phyloP scores from a whole-genome alignment of 2,329 filamentous ascomycete species.

The Hirsutella minnesotensis region DNA sequence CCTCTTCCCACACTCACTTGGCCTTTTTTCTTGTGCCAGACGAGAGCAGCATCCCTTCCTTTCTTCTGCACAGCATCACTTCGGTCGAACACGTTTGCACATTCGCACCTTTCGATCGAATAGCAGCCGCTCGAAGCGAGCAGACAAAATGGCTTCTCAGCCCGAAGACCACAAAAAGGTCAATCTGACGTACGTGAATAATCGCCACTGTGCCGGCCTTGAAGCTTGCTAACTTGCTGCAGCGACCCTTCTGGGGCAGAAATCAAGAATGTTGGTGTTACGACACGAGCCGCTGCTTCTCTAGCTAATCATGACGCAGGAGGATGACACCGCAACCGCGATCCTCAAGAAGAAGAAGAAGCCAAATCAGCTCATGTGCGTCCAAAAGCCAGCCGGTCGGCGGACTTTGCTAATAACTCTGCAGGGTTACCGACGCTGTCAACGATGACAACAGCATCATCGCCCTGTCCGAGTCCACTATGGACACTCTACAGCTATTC shows the following conservation, averaged over 20 bases:
- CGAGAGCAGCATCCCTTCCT: not conserved
- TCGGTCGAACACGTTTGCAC: constrained; percentile 11
- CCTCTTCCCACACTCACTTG: constrained; percentile 1
- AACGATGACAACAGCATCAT: constrained; percentile 99
- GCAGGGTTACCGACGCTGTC: constrained; percentile 89
- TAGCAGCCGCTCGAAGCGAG: constrained; percentile 16
- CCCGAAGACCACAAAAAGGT: constrained; percentile 66
- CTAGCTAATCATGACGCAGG: constrained; percentile 35
- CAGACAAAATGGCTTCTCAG: constrained; percentile 57
- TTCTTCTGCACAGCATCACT: not conserved
- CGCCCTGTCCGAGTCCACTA: constrained; percentile 93
- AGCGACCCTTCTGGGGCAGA: constrained; percentile 87
- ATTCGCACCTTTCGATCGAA: constrained; percentile 8
- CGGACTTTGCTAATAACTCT: constrained; percentile 10
- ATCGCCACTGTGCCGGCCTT: not conserved
- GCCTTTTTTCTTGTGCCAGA: not conserved
- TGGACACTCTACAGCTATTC: constrained; percentile 97
- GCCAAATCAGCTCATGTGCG: constrained; percentile 95
- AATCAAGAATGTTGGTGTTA: constrained; percentile 59
- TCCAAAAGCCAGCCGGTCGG: constrained; percentile 3
- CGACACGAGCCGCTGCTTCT: constrained; percentile 4
- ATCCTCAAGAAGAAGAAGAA: constrained; percentile 99
- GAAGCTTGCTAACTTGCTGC: constrained; percentile 21
- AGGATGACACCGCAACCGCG: constrained; percentile 85
- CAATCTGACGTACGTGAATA: constrained; percentile 60